A percentile compares a stretch with the other conserved stretches of the same genome.
These are phyloP conservation scores for Grigorovia humatica DNA, from an alignment of 805 yeast genomes.

Conservation along the genomic window DNA sequence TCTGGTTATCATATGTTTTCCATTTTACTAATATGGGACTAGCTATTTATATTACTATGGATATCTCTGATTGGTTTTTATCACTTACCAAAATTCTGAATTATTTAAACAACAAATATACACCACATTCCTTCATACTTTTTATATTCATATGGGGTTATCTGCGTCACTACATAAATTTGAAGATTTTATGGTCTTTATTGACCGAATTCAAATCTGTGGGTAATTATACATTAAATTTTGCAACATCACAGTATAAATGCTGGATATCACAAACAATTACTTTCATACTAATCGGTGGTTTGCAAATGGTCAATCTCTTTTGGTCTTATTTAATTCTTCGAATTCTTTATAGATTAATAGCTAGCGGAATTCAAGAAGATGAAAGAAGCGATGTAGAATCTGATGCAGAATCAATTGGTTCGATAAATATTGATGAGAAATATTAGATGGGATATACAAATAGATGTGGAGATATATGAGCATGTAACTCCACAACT, in stretches of 20 bases:
- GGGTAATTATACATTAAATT: conserved; percentile 72
- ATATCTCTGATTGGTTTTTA: conserved; percentile 81
- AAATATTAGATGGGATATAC: not conserved
- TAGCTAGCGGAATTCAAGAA: conserved; percentile 47
- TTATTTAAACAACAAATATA: conserved; percentile 60
- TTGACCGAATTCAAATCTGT: conserved; percentile 78
- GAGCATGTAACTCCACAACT: no score
- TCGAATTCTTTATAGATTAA: conserved; percentile 61
- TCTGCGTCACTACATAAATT: conserved; percentile 76
- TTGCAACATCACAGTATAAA: conserved; percentile 87
- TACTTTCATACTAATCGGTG: conserved; percentile 65
- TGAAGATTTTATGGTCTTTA: conserved; percentile 73
- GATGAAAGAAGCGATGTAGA: conserved; percentile 90
- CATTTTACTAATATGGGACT: conserved; percentile 96
- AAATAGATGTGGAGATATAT: no score
- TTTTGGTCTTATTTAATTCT: conserved; percentile 83
- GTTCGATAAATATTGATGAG: conserved; percentile 10
- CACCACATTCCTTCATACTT: conserved; percentile 54
- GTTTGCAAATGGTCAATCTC: conserved; percentile 73
- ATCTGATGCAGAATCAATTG: conserved; percentile 4
- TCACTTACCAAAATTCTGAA: conserved; percentile 78
- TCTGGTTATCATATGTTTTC: conserved; percentile 80
- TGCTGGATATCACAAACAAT: conserved; percentile 93
- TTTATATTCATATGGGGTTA: conserved; percentile 77
- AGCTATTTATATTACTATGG: conserved; percentile 89